A percentile compares a stretch with the other conserved stretches of the same genome.
Conservation (phyloP, 2,329 filamentous ascomycete species). For the Calycina marina region DNA sequence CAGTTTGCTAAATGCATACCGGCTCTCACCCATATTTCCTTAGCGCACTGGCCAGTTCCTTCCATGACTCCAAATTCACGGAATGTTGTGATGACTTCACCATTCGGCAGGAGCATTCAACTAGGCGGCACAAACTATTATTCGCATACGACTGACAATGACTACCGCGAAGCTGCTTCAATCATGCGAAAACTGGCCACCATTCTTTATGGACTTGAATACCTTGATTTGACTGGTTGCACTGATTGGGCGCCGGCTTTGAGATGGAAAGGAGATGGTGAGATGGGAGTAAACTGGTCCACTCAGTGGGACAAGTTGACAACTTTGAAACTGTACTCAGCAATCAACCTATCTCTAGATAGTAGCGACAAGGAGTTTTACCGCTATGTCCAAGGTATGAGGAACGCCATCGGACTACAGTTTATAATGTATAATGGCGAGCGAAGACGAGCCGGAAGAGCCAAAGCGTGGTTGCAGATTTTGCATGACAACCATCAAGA, state of each 20-base stretch:
- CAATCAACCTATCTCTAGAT: neutral
- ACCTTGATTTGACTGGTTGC: conserved; percentile 47
- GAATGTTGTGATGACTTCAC: conserved; percentile 31
- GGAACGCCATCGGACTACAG: neutral
- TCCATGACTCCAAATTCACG: conserved; percentile 40
- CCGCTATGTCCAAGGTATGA: neutral
- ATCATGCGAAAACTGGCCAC: conserved; percentile 39
- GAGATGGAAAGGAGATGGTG: conserved; percentile 1
- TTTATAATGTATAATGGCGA: neutral
- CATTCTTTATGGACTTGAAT: conserved; percentile 41
- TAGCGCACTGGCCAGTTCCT: conserved; percentile 48
- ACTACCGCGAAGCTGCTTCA: conserved; percentile 44
- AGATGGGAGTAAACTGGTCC: conserved; percentile 1
- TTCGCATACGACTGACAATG: conserved; percentile 40
- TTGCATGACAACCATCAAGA: neutral
- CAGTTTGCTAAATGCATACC: conserved; percentile 35
- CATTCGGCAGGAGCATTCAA: conserved; percentile 28
- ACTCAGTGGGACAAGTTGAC: neutral
- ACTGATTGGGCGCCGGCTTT: conserved; percentile 30
- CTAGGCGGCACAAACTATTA: conserved; percentile 42
- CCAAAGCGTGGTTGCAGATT: neutral
- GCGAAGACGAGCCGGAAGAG: neutral
- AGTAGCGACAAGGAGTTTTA: conserved; percentile 1
- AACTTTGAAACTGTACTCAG: neutral
- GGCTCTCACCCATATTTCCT: conserved; percentile 42